Conservation (phyloP, 495 filamentous ascomycete species). For the Clavariopsis aquatica region DNA sequence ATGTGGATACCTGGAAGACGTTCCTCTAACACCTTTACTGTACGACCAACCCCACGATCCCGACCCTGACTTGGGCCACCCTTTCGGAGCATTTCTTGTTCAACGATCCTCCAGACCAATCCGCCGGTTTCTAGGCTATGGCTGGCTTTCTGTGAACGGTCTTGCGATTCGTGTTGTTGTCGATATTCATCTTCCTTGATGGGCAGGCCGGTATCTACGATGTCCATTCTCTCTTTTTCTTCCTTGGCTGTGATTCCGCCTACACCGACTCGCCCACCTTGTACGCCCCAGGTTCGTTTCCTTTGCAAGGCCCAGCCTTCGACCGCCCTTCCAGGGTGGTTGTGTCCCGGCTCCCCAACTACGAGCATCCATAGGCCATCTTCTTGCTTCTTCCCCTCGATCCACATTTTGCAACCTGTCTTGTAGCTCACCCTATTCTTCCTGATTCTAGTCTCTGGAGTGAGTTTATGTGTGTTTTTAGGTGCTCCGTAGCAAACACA, state of each 20-base stretch:
- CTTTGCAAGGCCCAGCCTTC: slow-evolving; percentile 36
- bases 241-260: slow-evolving; percentile 36
- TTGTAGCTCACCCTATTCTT: slow-evolving; percentile 36
- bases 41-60: slow-evolving; percentile 31
- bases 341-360: slow-evolving; percentile 32
- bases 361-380: slow-evolving; percentile 32
- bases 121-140: slow-evolving; percentile 30
- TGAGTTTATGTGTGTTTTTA: slow-evolving; percentile 40
- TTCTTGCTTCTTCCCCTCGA: slow-evolving; percentile 37
- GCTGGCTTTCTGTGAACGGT: background rate
- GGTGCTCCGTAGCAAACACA: slow-evolving; percentile 39
- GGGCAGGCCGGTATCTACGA: background rate
- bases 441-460: slow-evolving; percentile 36
- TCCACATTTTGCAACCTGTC: slow-evolving; percentile 39
- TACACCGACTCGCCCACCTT: slow-evolving; percentile 30
- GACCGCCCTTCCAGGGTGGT: slow-evolving; percentile 28
- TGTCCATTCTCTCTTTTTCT: slow-evolving; percentile 22
- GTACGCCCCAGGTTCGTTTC: slow-evolving; percentile 35
- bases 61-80: slow-evolving; percentile 29
- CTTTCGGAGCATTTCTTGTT: slow-evolving; percentile 37
- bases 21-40: slow-evolving; percentile 34
- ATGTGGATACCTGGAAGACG: slow-evolving; percentile 35
- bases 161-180: background rate
- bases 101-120: slow-evolving; percentile 33
- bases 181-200: background rate